Conservation (phyloP, 1,284 basidiomycete species). For the Erythrobasidium hasegawianum region DNA sequence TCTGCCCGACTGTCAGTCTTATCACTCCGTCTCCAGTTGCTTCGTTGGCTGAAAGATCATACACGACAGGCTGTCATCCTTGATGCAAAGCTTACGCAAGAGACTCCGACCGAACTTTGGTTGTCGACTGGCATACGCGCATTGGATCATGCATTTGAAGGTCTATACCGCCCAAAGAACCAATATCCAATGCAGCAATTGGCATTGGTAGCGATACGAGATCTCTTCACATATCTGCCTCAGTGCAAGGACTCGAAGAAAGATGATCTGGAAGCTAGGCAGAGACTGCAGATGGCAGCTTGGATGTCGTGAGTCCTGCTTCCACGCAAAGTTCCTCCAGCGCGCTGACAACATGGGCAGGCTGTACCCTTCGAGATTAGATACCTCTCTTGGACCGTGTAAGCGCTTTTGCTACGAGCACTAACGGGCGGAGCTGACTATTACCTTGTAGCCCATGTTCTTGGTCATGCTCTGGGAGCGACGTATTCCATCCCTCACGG, state of each 20-base stretch:
- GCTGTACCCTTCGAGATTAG: slow-evolving; percentile 61
- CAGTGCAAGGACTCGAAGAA: slow-evolving; percentile 56
- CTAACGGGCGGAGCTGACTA: neutral
- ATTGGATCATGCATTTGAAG: slow-evolving; percentile 73
- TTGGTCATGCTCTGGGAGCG: slow-evolving; percentile 66
- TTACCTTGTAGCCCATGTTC: slow-evolving; percentile 8
- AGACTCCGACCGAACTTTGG: slow-evolving; percentile 73
- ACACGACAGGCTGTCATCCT: slow-evolving; percentile 59
- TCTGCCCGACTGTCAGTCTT: slow-evolving; percentile 48
- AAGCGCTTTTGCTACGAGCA: neutral
- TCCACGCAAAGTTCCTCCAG: neutral
- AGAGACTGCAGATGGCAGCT: slow-evolving; percentile 67
- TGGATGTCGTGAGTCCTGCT: slow-evolving; percentile 56
- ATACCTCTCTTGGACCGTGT: slow-evolving; percentile 59
- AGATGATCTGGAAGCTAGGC: slow-evolving; percentile 58
- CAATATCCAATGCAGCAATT: slow-evolving; percentile 56
- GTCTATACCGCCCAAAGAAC: slow-evolving; percentile 61
- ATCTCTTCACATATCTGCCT: slow-evolving; percentile 70
- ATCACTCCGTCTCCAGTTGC: neutral
- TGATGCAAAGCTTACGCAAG: slow-evolving; percentile 68
- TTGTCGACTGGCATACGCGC: slow-evolving; percentile 60
- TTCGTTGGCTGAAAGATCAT: neutral
- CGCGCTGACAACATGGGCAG: slow-evolving; percentile 49
- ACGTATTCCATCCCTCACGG: slow-evolving; percentile 73
- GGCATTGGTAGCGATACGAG: slow-evolving; percentile 53